These are phyloP conservation scores for Eucalyptus cloeziana DNA, from an alignment of 345 rosid genomes.

Conservation along the genomic window DNA sequence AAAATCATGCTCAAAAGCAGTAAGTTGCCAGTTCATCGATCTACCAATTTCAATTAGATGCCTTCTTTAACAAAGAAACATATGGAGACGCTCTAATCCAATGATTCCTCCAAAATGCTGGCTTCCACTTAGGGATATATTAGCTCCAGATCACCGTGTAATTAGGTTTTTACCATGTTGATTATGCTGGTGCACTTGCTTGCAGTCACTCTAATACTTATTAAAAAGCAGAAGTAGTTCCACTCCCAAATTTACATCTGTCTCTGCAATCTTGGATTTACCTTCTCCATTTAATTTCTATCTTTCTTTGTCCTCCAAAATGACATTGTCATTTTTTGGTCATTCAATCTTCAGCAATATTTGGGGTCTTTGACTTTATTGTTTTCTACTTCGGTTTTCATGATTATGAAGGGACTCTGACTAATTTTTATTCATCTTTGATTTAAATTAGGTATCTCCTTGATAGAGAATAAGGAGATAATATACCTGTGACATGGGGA, in stretches of 20 bases:
- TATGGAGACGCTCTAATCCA: neutral
- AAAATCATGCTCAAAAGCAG: neutral
- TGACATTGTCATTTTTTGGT: neutral
- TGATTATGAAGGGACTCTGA: neutral
- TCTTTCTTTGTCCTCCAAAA: neutral
- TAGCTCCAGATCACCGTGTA: neutral
- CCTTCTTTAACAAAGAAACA: neutral
- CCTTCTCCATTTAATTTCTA: neutral
- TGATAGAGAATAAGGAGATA: neutral
- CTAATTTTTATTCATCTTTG: neutral
- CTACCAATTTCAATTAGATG: neutral
- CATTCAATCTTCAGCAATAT: neutral
- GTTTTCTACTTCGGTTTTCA: neutral
- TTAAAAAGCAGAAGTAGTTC: neutral
- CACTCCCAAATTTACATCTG: neutral
- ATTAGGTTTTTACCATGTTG: neutral
- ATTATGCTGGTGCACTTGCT: neutral
- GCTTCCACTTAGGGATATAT: neutral
- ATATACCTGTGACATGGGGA: slow-evolving; percentile 82
- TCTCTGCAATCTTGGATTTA: neutral
- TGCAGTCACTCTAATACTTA: neutral
- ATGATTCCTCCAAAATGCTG: neutral
- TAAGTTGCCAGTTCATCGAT: neutral
- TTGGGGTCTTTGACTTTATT: neutral
- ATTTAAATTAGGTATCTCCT: neutral